Evolutionary conservation across 2,329 filamentous ascomycete species (phyloP).

Genomic region (Paracoccidioides brasiliensis): DNA sequence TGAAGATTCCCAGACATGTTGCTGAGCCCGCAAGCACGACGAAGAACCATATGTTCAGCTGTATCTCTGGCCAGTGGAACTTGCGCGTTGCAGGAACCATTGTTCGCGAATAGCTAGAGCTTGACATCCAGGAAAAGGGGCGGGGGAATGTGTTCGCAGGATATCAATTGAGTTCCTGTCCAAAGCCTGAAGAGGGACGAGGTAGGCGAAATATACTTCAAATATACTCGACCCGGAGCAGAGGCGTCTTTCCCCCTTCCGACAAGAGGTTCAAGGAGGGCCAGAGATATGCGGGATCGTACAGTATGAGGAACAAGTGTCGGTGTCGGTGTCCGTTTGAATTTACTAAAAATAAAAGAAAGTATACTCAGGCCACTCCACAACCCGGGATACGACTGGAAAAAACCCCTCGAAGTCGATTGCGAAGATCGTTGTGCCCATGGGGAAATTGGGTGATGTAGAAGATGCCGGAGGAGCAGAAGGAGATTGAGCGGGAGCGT

Average conservation of each 20-base stretch:
- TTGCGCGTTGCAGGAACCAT: conserved; percentile 17
- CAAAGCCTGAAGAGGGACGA: neutral
- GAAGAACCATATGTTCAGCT: conserved; percentile 53
- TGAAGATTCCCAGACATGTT: conserved; percentile 46
- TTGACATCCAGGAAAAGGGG: neutral
- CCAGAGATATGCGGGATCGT: neutral
- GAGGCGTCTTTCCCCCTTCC: neutral
- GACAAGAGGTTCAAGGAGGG: neutral
- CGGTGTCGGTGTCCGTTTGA: neutral
- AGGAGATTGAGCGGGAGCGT: no score
- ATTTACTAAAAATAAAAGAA: neutral
- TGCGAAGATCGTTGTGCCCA: neutral
- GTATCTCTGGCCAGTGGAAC: conserved; percentile 53
- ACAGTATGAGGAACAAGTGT: neutral
- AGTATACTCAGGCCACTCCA: conserved; percentile 6
- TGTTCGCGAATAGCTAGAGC: neutral
- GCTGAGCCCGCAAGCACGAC: conserved; percentile 46
- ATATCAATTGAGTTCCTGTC: neutral
- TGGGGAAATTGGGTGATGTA: neutral
- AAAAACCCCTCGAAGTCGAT: neutral
- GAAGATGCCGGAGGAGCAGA: neutral
- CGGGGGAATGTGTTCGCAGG: neutral
- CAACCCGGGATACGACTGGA: neutral
- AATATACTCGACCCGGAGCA: neutral
- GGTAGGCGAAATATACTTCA: neutral